A percentile compares a stretch with the other conserved stretches of the same genome.
phyloP scores from a whole-genome alignment of 2,329 filamentous ascomycete genomes.

The Aureobasidium sp. region DNA sequence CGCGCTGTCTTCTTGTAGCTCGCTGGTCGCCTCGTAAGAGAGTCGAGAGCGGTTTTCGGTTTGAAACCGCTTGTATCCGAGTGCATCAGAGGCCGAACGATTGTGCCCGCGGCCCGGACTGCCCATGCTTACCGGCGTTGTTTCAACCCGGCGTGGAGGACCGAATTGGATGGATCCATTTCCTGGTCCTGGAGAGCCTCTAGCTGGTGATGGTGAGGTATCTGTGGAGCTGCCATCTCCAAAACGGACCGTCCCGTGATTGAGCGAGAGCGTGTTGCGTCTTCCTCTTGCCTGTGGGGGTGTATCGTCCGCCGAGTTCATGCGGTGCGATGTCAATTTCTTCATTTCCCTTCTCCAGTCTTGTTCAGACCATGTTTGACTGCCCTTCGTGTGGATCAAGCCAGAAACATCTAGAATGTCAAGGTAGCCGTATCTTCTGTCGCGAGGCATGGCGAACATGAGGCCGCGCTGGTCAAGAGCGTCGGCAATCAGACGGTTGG shows the following conservation, averaged over 20 bases:
- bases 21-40: conserved; percentile 26
- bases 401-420: conserved; percentile 78
- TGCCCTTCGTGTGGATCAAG: conserved; percentile 71
- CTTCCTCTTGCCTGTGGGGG: conserved; percentile 7
- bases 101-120: conserved; percentile 30
- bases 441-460: conserved; percentile 96
- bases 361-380: conserved; percentile 67
- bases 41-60: conserved; percentile 31
- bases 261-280: conserved; percentile 20
- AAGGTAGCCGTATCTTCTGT: conserved; percentile 80
- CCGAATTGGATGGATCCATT: conserved; percentile 19
- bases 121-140: conserved; percentile 28
- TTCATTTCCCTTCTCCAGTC: conserved; percentile 89
- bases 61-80: conserved; percentile 34
- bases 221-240: conserved; percentile 32
- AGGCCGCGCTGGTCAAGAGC: conserved; percentile 77
- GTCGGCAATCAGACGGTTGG: conserved; percentile 77
- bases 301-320: conserved; percentile 39
- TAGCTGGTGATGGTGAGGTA: conserved; percentile 37
- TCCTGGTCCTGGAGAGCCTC: conserved; percentile 31
- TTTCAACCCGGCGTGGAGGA: conserved; percentile 32
- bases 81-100: conserved; percentile 40
- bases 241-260: conserved; percentile 31
- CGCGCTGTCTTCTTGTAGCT: conserved; percentile 24
- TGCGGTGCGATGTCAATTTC: conserved; percentile 72